Percentiles rank a stretch among this genome's conserved stretches.
These are phyloP conservation scores for Camellia granthamiana DNA, from an alignment of 148 eudicot species.

Conservation along the genomic window DNA sequence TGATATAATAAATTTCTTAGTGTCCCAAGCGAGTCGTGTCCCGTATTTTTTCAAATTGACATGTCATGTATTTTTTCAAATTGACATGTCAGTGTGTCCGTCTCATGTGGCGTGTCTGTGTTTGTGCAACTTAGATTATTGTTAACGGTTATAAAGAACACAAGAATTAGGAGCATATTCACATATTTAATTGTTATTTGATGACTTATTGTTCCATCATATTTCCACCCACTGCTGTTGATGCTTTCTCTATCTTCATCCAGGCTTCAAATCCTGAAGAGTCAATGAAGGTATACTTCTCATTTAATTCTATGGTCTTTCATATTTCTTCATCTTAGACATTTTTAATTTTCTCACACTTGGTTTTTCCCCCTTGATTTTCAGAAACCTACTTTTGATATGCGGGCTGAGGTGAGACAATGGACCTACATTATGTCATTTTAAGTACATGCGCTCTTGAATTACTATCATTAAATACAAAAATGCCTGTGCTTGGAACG, in stretches of 20 bases:
- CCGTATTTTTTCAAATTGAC: too few species aligned
- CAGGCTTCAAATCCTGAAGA: conserved; percentile 3
- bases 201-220: background rate
- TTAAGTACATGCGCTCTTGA: background rate
- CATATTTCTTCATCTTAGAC: background rate
- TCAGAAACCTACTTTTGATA: conserved; percentile 33
- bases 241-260: background rate
- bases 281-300: background rate
- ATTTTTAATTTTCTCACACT: background rate
- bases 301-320: background rate
- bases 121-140: background rate
- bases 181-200: background rate
- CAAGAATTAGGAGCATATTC: background rate
- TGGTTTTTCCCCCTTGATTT: background rate
- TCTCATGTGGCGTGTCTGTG: too few species aligned
- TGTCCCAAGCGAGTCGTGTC: too few species aligned
- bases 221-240: background rate
- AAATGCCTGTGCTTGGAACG: background rate
- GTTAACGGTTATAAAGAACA: background rate
- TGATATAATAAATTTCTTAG: too few species aligned
- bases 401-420: conserved; percentile 34
- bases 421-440: background rate
- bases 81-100: too few species aligned
- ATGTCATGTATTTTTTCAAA: too few species aligned
- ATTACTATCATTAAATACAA: background rate